Evolutionary conservation across 2,329 filamentous ascomycete genomes (phyloP), one percentile per base, ranked within the genome.

Genomic region (Fusarium coicis): DNA sequence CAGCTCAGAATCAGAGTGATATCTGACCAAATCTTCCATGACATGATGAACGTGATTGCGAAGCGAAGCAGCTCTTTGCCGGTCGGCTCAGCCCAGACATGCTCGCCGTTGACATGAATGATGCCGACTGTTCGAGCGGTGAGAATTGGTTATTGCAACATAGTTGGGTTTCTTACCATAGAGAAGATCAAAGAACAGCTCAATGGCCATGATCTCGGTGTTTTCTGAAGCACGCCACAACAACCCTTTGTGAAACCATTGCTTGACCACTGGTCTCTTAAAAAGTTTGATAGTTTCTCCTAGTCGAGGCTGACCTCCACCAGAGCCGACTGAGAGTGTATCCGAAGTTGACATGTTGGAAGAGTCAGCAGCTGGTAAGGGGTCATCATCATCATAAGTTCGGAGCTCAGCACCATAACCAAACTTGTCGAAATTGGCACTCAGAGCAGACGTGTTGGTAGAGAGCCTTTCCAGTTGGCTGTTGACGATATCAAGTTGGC

Each of bases 161-260:
- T 37, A 53, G 12, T 12, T 19, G 32, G 58, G 55, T 19, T 16
- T 50, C 76, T 58, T 69, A 82, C 81, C 84, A 68, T 91, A 91
- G 42, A 91, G 84, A 40, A 91, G 82, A 74, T 92, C 90, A 18
- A 91, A 86, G 74, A 92, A 92, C 3, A 92, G 85, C 78, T 92
- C 90, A 75, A 91, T 91, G 21, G 85, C 87, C 72, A 88, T 88
- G 10, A 91, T 89, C 79, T 91, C 86, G n/a, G 89, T 88, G 26
- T 84, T 82, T 56, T 87, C 86, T 12, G 85, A 85, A 4, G 89
- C 87, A 55, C 90, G 84, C 90, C 90, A 92, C 12, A 92, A 80
- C 18, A 92, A 83, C 1, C 89, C 90, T 66, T 89, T 88, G 77
- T 92, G 89, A 74, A 91, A 91, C 80, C 91, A 92, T 81, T 92